Percentiles rank a stretch among this genome's conserved stretches.
These are phyloP conservation scores for Neltuma alba DNA, from an alignment of 306 rosid species.

Conservation along the genomic window DNA sequence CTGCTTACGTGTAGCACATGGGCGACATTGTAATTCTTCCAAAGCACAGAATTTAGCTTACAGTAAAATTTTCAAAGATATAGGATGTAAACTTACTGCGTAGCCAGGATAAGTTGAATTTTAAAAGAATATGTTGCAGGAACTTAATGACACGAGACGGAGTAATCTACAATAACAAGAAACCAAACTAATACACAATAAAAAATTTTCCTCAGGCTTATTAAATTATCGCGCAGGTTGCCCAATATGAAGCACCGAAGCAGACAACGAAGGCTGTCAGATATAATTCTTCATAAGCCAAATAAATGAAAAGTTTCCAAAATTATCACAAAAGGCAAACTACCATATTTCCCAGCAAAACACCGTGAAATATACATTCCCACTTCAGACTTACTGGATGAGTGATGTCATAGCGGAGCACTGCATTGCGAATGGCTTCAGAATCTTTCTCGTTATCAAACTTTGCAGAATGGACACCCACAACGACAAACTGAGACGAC, in stretches of 20 bases:
- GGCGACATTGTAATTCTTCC: not conserved
- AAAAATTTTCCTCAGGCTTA: not conserved
- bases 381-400: constrained; percentile 76
- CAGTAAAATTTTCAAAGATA: not conserved
- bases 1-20: not conserved
- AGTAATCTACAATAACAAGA: not conserved
- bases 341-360: constrained; percentile 13
- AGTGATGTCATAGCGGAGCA: constrained; percentile 84
- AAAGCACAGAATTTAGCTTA: not conserved
- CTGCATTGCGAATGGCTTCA: constrained; percentile 96
- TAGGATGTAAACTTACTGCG: not conserved
- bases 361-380: constrained; percentile 14
- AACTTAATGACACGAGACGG: not conserved
- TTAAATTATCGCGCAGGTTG: not conserved
- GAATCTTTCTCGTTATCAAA: constrained; percentile 96
- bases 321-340: not conserved
- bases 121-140: not conserved
- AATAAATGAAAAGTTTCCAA: constrained; percentile 22
- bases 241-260: constrained; percentile 10
- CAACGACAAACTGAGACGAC: constrained; percentile 72
- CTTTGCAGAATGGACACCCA: constrained; percentile 98
- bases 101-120: not conserved
- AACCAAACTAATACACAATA: not conserved
- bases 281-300: not conserved
- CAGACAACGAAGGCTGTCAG: constrained; percentile 7